These are phyloP conservation scores for Picochlorum sp. DNA, from an alignment of 139 green algal species.

Conservation along the genomic window DNA sequence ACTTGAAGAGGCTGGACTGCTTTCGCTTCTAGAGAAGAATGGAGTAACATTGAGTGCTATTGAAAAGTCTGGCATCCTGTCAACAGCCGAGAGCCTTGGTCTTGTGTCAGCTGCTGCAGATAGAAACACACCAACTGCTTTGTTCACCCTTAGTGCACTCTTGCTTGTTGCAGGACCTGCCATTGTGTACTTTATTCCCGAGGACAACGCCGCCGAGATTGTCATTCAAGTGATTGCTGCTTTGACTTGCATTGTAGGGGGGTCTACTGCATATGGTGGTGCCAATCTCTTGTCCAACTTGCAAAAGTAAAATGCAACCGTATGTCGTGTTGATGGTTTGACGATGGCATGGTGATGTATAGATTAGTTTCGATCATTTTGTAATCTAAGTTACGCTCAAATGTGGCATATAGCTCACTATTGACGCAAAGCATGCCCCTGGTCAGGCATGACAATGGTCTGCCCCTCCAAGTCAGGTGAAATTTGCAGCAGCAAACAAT, in stretches of 20 bases:
- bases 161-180: constrained; percentile 38
- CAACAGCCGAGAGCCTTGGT: constrained; percentile 54
- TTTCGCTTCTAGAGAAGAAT: constrained; percentile 46
- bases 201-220: constrained; percentile 30
- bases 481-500: too few species aligned
- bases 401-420: too few species aligned
- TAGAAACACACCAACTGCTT: constrained; percentile 31
- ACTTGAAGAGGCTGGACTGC: constrained; percentile 50
- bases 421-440: too few species aligned
- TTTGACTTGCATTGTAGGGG: constrained; percentile 27
- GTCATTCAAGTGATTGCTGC: constrained; percentile 34
- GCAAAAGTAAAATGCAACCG: constrained; percentile 27
- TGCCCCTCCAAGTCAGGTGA: too few species aligned
- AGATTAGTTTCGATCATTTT: too few species aligned
- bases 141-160: constrained; percentile 30
- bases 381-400: too few species aligned
- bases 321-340: too few species aligned
- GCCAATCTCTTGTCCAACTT: constrained; percentile 35
- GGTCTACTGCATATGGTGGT: constrained; percentile 41
- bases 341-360: too few species aligned
- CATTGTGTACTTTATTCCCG: constrained; percentile 41
- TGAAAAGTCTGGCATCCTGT: constrained; percentile 59
- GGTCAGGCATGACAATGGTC: neutral
- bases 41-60: constrained; percentile 64
- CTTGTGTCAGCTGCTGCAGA: constrained; percentile 43